Conservation (phyloP, 2,329 filamentous ascomycete species). For the Colletotrichum neosansevieriae region DNA sequence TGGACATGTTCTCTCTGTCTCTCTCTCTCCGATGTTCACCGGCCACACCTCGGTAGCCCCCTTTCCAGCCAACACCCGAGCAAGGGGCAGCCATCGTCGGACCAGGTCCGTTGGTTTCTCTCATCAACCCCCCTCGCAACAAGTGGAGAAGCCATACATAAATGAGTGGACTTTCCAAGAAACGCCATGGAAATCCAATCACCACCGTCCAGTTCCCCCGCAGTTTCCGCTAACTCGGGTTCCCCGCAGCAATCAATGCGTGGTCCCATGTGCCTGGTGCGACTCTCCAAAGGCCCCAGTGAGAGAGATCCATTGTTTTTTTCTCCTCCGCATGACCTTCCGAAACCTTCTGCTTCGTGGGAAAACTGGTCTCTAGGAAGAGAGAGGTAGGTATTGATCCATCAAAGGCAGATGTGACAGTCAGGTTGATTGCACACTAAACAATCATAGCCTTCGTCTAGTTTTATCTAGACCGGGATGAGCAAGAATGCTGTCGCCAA, state of each 20-base stretch:
- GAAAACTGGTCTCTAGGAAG: not conserved
- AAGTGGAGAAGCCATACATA: conserved; percentile 11
- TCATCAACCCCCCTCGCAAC: not conserved
- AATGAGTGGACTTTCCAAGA: not conserved
- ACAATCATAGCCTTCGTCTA: not conserved
- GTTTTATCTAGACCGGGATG: not conserved
- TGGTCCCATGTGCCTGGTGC: not conserved
- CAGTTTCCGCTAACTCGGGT: conserved; percentile 28
- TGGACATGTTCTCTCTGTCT: not conserved
- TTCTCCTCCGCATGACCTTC: conserved; percentile 25
- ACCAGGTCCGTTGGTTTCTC: conserved; percentile 5
- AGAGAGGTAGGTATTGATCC: not conserved
- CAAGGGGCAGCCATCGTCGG: not conserved
- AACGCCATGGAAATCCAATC: conserved; percentile 15
- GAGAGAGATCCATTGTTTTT: conserved; percentile 19
- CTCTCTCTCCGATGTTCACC: conserved; percentile 1
- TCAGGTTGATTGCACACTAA: not conserved
- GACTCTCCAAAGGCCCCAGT: too few relatives aligned
- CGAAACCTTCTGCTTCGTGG: conserved; percentile 22
- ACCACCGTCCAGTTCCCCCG: conserved; percentile 4
- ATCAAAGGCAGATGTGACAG: not conserved
- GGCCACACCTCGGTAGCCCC: not conserved
- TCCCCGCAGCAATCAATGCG: conserved; percentile 33
- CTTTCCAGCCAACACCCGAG: not conserved
- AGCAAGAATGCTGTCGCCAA: conserved; percentile 22